Evolutionary conservation across 164 flowering plant genomes (phyloP), one percentile per base, ranked within the genome.

Genomic region (Macadamia tetraphylla): DNA sequence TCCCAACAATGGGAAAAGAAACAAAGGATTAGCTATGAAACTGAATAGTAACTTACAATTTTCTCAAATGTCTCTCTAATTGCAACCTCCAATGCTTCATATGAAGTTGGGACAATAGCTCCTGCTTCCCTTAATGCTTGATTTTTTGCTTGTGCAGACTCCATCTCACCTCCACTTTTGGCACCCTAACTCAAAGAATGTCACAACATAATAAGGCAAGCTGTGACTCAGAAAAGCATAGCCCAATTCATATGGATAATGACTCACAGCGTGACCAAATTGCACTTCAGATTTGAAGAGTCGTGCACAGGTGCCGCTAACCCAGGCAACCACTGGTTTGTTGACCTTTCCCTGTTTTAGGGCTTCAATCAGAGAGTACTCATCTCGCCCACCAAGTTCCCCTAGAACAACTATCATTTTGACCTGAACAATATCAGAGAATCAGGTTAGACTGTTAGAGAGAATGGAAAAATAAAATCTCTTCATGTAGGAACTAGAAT

Each of bases 201-300:
- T 18, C 23, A 70, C 29, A 2, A 31, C n/a, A 74, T 40, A 49
- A 62, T 51, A 71, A 62, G 44, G 57, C 5, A 10, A 18, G 58
- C 23, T 32, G 30, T 58, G 18, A 7, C 46, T 56, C 3, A 42
- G 15, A 63, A 30, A 6, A 51, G n/a, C 67, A 49, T 29, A 63
- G 53, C n/a, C 30, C 31, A 32, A 63, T 9, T 59, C 48, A 17
- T 56, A 32, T 18, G 29, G 53, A 63, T 43, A 53, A 51, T 43
- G 58, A 82, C 99, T 91, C 73, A 95, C 99, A 74, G 98, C 99
- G 75, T 92, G 98, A 52, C 99, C 99, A 78, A 95, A 92, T 72
- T 95, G 99, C 52, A 95, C 99, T 88, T 95, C 99, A 59, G 98
- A 95, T 71, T 95, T 92, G 84, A 94, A 94, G 65, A 94, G 96